Conservation (phyloP, 257 asterid genomes). For the Nicotiana otophora region DNA sequence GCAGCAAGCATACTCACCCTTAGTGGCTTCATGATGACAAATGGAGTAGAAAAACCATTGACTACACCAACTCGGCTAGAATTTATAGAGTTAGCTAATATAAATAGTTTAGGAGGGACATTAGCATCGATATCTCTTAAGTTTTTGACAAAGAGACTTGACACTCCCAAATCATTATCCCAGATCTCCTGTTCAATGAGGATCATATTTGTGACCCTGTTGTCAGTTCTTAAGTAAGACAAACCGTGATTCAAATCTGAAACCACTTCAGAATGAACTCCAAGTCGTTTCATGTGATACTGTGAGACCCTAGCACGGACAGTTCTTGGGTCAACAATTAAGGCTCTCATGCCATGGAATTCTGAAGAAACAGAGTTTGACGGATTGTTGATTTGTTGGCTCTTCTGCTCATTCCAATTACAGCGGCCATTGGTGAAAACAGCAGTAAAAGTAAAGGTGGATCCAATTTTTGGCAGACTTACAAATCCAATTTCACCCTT, state of each 20-base stretch:
- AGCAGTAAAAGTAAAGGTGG: slow-evolving; percentile 90
- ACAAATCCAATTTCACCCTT: slow-evolving; percentile 86
- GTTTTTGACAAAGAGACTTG: slow-evolving; percentile 23
- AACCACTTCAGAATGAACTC: slow-evolving; percentile 58
- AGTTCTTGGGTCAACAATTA: slow-evolving; percentile 70
- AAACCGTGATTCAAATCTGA: slow-evolving; percentile 29
- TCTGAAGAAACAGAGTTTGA: slow-evolving; percentile 38
- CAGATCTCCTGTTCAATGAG: slow-evolving; percentile 74
- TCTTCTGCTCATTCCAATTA: slow-evolving; percentile 28
- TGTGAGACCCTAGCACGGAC: slow-evolving; percentile 65
- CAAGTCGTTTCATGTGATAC: slow-evolving; percentile 74
- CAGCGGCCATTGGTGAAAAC: slow-evolving; percentile 41
- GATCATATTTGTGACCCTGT: slow-evolving; percentile 34
- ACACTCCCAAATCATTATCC: slow-evolving; percentile 41
- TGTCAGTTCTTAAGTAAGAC: slow-evolving; percentile 18
- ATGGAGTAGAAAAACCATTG: slow-evolving; percentile 31
- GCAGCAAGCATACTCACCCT: slow-evolving; percentile 86
- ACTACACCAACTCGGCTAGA: slow-evolving; percentile 19
- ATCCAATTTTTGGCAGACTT: slow-evolving; percentile 69
- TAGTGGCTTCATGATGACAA: slow-evolving; percentile 61
- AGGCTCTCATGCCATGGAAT: slow-evolving; percentile 65
- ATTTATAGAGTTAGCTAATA: slow-evolving; percentile 54
- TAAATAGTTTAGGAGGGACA: slow-evolving; percentile 36
- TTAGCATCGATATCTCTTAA: slow-evolving; percentile 19
- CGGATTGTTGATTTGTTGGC: slow-evolving; percentile 27